Percentiles rank a stretch among this genome's conserved stretches.
Conservation (phyloP, 202 grass and related monocot genomes). For the Musa balbisiana region DNA sequence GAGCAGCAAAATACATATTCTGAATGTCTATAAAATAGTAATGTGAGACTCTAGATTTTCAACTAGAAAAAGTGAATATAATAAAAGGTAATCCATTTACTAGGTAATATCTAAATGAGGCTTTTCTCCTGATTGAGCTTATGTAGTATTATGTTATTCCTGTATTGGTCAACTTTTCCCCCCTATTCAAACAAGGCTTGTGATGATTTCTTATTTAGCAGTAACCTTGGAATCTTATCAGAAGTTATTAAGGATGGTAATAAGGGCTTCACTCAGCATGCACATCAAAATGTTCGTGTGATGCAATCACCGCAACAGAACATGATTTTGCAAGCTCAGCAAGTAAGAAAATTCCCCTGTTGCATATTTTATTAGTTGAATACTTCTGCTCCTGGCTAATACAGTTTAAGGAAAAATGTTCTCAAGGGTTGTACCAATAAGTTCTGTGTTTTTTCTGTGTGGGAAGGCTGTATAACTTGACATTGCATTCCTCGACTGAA, state of each 20-base stretch:
- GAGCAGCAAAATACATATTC: no score
- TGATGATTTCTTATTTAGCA: conserved; percentile 32
- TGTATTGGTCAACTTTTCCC: background rate
- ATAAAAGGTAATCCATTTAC: background rate
- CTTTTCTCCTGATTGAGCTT: background rate
- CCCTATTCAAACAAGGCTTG: background rate
- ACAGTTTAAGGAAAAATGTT: background rate
- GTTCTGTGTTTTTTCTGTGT: no score
- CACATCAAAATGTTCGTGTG: conserved; percentile 67
- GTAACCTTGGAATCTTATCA: conserved; percentile 58
- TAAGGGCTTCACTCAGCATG: conserved; percentile 45
- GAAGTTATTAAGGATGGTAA: conserved; percentile 70
- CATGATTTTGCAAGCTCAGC: conserved; percentile 55
- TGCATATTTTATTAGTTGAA: background rate
- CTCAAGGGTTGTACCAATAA: background rate
- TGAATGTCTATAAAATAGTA: no score
- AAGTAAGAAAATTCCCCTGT: conserved; percentile 37
- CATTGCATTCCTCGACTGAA: background rate
- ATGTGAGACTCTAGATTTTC: no score
- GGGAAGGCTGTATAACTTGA: no score
- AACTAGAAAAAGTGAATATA: no score
- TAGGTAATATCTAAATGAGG: background rate
- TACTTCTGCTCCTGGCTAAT: background rate
- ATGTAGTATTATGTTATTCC: background rate
- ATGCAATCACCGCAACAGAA: conserved; percentile 63